Base-by-base conservation (phyloP, 495 filamentous ascomycete species). In the Aeminium ludgeri region DNA sequence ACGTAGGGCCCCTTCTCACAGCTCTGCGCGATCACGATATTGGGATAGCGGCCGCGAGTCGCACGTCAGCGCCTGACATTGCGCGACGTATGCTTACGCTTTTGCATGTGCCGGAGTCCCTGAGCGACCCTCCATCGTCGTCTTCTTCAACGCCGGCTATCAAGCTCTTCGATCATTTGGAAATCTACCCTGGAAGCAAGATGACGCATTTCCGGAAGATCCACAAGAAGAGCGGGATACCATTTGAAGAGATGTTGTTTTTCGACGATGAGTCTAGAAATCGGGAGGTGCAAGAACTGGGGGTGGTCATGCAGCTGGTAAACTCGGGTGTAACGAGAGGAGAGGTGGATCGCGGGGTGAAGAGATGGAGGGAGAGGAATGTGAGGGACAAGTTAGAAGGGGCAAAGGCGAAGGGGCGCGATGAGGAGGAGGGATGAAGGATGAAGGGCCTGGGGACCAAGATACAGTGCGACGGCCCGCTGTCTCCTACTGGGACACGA, bases 231-330 rank as follows among this genome's bases (percentile, higher is more conserved):
- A 82, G 75, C 18, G 73, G 74, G 34, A 54, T 82, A 13, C 59
- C 60, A 35, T 92, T 75, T 53, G 67, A 73, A 32, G 82, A 95
- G 34, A 94, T 95, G 82, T 54, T 97, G 44, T 97, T 97, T 51
- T 97, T 95, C 53, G 87, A 97, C 50, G 87, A 97, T 48, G 87
- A 97, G 70, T 60, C 67, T 34, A 64, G 87, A 44, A 97, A 97
- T 57, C 62, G 68, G 29, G 82, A 92, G 58, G 87, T 93, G 63
- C 75, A 66, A 38, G 60, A 69, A 44, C 47, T 94, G 38, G 86
- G 86, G 1, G 81, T 95, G 19, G 78, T 76, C 6, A 91, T 92
- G 66, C 73, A 72, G 54, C 55, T 91, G 48, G 80, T 97, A 3
- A 56, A 72, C 43, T 76, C 85, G 56, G 89, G 89, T 1, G 73